Evolutionary conservation across 805 yeast species (phyloP).

Genomic region (Scheffersomyces amazonensis): DNA sequence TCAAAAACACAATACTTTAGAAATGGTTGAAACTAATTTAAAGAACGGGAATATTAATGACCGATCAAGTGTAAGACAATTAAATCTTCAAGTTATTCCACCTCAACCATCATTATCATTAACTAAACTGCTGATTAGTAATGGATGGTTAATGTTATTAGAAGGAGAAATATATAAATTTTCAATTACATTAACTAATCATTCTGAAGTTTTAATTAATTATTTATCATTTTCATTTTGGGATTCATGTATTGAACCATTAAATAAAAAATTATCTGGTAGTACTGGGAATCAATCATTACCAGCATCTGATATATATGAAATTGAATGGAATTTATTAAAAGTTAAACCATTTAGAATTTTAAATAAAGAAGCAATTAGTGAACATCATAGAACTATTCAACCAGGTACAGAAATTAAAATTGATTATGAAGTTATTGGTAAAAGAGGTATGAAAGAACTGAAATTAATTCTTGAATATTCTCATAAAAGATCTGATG

Average conservation of each 20-base stretch:
- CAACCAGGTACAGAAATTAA: slow-evolving; percentile 38
- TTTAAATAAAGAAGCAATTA: slow-evolving; percentile 42
- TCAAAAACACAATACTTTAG: neutral
- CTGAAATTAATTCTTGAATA: slow-evolving; percentile 68
- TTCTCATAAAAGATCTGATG: slow-evolving; percentile 30
- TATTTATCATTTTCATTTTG: slow-evolving; percentile 58
- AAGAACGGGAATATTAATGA: slow-evolving; percentile 13
- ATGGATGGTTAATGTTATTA: slow-evolving; percentile 69
- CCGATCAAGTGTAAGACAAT: slow-evolving; percentile 14
- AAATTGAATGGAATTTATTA: slow-evolving; percentile 66
- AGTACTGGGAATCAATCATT: slow-evolving; percentile 26
- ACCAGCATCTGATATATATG: slow-evolving; percentile 65
- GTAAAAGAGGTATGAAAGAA: slow-evolving; percentile 70
- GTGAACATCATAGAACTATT: slow-evolving; percentile 35
- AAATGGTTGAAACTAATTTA: slow-evolving; percentile 22
- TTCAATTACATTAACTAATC: slow-evolving; percentile 52
- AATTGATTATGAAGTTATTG: slow-evolving; percentile 58
- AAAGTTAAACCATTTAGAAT: slow-evolving; percentile 57
- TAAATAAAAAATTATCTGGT: slow-evolving; percentile 52
- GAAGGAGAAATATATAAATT: slow-evolving; percentile 70
- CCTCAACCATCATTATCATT: slow-evolving; percentile 63
- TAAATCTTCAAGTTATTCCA: slow-evolving; percentile 32
- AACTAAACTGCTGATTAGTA: slow-evolving; percentile 50
- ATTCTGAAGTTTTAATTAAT: slow-evolving; percentile 54
- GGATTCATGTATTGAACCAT: slow-evolving; percentile 71